phyloP scores from a whole-genome alignment of 176 grass and related monocot genomes.

The Phragmites australis region DNA sequence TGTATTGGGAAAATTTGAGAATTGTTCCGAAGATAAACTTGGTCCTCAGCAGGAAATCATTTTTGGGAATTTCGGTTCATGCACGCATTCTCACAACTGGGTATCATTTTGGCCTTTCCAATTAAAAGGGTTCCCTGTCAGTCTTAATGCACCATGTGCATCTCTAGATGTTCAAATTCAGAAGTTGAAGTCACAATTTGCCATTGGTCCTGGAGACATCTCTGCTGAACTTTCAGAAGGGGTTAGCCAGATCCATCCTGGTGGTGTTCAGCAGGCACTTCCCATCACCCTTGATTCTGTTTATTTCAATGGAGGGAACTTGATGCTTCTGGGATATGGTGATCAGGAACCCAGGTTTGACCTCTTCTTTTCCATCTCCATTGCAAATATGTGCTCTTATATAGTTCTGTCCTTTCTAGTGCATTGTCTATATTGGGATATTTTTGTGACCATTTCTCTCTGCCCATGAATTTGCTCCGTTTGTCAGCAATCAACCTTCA shows the following conservation, averaged over 20 bases:
- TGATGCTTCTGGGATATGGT: constrained; percentile 95
- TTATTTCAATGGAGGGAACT: constrained; percentile 76
- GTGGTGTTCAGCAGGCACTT: constrained; percentile 53
- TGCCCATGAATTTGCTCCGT: constrained; percentile 20
- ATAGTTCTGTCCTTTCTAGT: not conserved
- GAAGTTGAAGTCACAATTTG: constrained; percentile 69
- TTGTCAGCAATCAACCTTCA: not conserved
- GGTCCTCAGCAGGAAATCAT: constrained; percentile 18
- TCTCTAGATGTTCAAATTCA: constrained; percentile 57
- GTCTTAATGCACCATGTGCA: constrained; percentile 39
- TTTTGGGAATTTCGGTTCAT: constrained; percentile 58
- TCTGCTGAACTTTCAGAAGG: constrained; percentile 67
- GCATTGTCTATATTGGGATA: constrained; percentile 12
- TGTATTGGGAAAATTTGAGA: constrained; percentile 4
- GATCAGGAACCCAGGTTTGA: constrained; percentile 84
- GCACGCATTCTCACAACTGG: constrained; percentile 58
- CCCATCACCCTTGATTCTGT: constrained; percentile 87
- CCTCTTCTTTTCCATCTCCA: constrained; percentile 20
- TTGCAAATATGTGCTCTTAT: constrained; percentile 7
- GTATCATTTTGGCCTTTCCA: constrained; percentile 58
- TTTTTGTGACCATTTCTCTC: not conserved
- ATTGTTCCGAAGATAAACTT: constrained; percentile 33
- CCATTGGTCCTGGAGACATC: constrained; percentile 56
- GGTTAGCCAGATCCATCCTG: constrained; percentile 52
- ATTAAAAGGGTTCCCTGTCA: constrained; percentile 33